Conservation (phyloP, 192 early-diverging fungal species). For the Mortierella claussenii region DNA sequence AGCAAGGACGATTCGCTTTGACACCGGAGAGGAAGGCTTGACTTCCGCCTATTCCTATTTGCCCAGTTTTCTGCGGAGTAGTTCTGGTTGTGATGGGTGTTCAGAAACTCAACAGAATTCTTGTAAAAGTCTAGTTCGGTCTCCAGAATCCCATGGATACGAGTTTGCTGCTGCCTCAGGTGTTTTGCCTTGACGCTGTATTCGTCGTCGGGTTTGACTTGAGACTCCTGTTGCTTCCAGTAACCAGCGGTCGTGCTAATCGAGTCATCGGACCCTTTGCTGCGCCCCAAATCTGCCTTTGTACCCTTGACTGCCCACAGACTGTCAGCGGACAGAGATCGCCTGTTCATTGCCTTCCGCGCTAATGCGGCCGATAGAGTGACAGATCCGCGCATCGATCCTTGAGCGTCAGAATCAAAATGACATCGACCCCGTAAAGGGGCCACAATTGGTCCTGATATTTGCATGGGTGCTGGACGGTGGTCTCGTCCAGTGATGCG, state of each 20-base stretch:
- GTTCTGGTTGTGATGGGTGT: slow-evolving; percentile 23
- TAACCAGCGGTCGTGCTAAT: neutral
- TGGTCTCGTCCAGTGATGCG: slow-evolving; percentile 6
- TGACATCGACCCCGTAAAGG: slow-evolving; percentile 7
- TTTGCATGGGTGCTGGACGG: slow-evolving; percentile 4
- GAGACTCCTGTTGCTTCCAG: slow-evolving; percentile 3
- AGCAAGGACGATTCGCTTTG: slow-evolving; percentile 33
- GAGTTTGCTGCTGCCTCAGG: neutral
- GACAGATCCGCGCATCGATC: neutral
- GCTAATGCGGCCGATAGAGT: slow-evolving; percentile 1
- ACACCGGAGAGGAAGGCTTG: slow-evolving; percentile 1
- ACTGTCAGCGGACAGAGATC: slow-evolving; percentile 30
- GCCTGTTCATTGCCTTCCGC: slow-evolving; percentile 12
- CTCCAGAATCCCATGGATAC: neutral
- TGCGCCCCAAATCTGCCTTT: neutral
- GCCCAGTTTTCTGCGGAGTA: slow-evolving; percentile 22
- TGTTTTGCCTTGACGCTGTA: no score
- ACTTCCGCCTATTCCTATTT: slow-evolving; percentile 32
- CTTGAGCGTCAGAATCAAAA: neutral
- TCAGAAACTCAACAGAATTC: slow-evolving; percentile 34
- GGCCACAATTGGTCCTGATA: slow-evolving; percentile 16
- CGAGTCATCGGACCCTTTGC: neutral
- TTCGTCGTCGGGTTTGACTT: neutral
- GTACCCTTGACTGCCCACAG: slow-evolving; percentile 1
- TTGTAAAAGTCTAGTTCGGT: slow-evolving; percentile 24